phyloP scores from a whole-genome alignment of 2,329 filamentous ascomycete species.

The Fonsecaea pedrosoi region DNA sequence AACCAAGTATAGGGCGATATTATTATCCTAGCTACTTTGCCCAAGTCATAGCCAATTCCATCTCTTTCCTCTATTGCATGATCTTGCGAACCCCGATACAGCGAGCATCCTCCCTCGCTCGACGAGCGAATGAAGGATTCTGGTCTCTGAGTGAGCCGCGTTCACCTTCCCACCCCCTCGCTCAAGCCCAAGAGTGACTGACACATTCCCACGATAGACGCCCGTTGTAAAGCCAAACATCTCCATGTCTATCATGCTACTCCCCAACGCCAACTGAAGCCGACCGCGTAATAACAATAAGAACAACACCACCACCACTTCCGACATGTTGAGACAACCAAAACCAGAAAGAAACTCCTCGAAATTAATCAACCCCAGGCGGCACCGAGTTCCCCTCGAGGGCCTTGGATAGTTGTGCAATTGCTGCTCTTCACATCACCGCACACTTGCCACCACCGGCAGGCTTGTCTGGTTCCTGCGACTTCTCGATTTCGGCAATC shows the following conservation, averaged over 20 bases:
- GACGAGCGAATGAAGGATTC: not conserved
- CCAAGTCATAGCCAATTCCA: slow-evolving; percentile 1
- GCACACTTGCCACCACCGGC: slow-evolving; percentile 79
- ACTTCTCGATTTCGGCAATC: slow-evolving; percentile 93
- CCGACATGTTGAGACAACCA: slow-evolving; percentile 2
- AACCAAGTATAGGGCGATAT: slow-evolving; percentile 1
- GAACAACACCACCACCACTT: not conserved
- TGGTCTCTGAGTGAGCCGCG: not conserved
- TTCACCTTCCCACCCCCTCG: not conserved
- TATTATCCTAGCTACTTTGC: not conserved
- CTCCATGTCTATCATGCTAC: not conserved
- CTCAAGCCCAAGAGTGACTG: not conserved
- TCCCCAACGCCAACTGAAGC: not conserved
- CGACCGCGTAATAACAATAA: not conserved
- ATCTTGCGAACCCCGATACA: not conserved
- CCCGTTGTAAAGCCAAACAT: not conserved
- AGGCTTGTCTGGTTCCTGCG: slow-evolving; percentile 86
- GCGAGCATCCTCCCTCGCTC: slow-evolving; percentile 1
- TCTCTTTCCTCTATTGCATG: slow-evolving; percentile 4
- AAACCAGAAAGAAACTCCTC: not conserved
- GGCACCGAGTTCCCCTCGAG: not conserved
- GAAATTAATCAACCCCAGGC: not conserved
- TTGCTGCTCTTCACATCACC: slow-evolving; percentile 71
- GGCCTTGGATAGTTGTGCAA: not conserved
- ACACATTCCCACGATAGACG: not conserved